Percentiles rank a stretch among this genome's conserved stretches.
Conservation (phyloP, 2,329 filamentous ascomycete species). For the Paraphaeosphaeria minitans region DNA sequence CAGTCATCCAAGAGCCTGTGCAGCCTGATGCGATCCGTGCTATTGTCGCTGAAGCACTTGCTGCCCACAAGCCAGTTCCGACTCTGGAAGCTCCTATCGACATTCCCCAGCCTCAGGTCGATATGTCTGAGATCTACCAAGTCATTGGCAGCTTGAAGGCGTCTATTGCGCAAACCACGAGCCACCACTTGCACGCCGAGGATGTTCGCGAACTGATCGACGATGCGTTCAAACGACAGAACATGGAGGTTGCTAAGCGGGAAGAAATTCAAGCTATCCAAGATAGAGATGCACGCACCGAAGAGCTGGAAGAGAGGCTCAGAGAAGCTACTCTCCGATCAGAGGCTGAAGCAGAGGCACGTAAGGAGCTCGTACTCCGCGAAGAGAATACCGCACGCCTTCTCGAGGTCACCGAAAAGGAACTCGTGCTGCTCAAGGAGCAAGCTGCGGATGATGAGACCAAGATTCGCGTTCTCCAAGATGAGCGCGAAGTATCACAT, state of each 20-base stretch:
- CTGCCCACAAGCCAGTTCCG: constrained; percentile 34
- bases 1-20: constrained; percentile 26
- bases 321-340: constrained; percentile 41
- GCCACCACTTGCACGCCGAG: constrained; percentile 52
- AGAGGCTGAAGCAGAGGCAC: constrained; percentile 50
- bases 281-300: constrained; percentile 42
- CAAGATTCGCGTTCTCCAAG: constrained; percentile 49
- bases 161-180: constrained; percentile 53
- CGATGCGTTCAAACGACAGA: constrained; percentile 45
- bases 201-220: constrained; percentile 47
- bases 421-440: constrained; percentile 53
- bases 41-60: constrained; percentile 42
- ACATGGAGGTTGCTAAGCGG: constrained; percentile 33
- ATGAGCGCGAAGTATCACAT: constrained; percentile 49
- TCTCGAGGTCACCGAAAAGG: constrained; percentile 57
- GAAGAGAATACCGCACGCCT: constrained; percentile 51
- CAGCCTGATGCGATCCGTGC: constrained; percentile 42
- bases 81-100: constrained; percentile 39
- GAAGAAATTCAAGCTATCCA: constrained; percentile 36
- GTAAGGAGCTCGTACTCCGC: constrained; percentile 50
- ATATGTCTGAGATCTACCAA: constrained; percentile 53
- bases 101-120: constrained; percentile 43
- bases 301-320: constrained; percentile 42
- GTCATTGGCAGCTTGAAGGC: constrained; percentile 55
- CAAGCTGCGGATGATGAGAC: constrained; percentile 50